Evolutionary conservation across 805 yeast species (phyloP), one percentile per base, ranked within the genome.

Genomic region (Tetrapisispora taiwanensis): DNA sequence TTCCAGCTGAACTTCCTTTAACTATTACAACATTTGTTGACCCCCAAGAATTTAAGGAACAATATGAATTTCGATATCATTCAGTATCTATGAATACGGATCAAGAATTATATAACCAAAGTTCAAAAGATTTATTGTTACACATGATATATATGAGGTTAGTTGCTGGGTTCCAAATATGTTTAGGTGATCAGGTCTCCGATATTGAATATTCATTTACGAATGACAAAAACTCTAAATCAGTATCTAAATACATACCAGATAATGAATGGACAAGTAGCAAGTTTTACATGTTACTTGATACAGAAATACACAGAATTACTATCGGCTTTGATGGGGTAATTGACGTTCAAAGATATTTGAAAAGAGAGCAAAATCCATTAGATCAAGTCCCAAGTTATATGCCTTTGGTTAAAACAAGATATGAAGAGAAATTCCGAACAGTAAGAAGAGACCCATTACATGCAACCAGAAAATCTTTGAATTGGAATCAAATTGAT

Each of bases 1-100:
- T 96, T 0, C 99, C 99, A 0, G 97, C 97, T 0, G 82, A 95
- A 7, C 68, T 92, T 22, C 99, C 99, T 0, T 68, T 85, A 0
- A 79, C 87, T 2, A 79, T 94, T 0, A 76, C 83, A 1, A 71
- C 81, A 9, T 89, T 89, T 54, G 97, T 97, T 0, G 62, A 81
- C 0, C 65, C 71, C 12, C 68, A 70, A 4, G 88, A 85, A 46
- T 79, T 89, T 58, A 77, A 81, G 39, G 71, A 72, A 3, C 80
- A 84, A 48, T 90, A 80, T 61, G 77, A 84, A 1, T 81, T 86
- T 53, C 84, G 89, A 52, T 79, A 82, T n/a, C 94, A 92, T 58
- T 84, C 84, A 22, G 81, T 88, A 1, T 69, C 81, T 7, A 56
- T 85, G 35, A 82, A 80, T 50, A 65, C 71, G 13, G 79, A 73